Base-by-base conservation (phyloP, 306 rosid genomes). In the Ziziphus jujuba region DNA sequence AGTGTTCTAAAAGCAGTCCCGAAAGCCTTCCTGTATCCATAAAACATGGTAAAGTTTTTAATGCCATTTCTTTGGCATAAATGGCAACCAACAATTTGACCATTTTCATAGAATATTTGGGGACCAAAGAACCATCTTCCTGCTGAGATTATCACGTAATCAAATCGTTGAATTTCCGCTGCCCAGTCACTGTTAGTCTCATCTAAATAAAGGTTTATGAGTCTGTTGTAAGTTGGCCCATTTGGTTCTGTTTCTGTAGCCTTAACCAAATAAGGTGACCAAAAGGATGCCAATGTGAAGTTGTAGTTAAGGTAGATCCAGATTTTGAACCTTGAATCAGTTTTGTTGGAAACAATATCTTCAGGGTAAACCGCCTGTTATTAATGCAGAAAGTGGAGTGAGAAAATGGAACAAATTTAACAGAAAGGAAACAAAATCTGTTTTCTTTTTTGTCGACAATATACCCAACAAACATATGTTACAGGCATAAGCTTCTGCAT, bases 41-140 rank as follows among this genome's bases (percentile, higher is more conserved):
- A 63, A 8, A 25, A 47, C 67, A 63, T 63, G 28, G 67, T 45
- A 15, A 44, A 43, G 56, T 63, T 47, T 24, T 63, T 47, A 9
- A 47, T 28, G 67, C 45, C 40, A 16, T 24, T 47, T 63, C 17
- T 63, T 20, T 21, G 52, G 67, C 67, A 63, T 0, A 22, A 63
- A 25, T 63, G 54, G 23, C 67, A 63, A 21, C 67, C 67, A 63
- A 63, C 55, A 14, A 63, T 38, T 5, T 24, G 38, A 16, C 67
- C 43, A 14, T 25, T 63, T n/a, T 63, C 56, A 22, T 63, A 17
- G 67, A 6, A 45, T 28, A 63, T 63, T 25, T 63, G 33, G 8
- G 67, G 67, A 6, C 67, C 67, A 9, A 63, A 63, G 40, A 63
- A 63, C 67, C 67, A 63, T 63, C 67, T 47, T 25, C 56, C 67